phyloP scores from a whole-genome alignment of 306 rosid species.

The Fragaria ananassa region DNA sequence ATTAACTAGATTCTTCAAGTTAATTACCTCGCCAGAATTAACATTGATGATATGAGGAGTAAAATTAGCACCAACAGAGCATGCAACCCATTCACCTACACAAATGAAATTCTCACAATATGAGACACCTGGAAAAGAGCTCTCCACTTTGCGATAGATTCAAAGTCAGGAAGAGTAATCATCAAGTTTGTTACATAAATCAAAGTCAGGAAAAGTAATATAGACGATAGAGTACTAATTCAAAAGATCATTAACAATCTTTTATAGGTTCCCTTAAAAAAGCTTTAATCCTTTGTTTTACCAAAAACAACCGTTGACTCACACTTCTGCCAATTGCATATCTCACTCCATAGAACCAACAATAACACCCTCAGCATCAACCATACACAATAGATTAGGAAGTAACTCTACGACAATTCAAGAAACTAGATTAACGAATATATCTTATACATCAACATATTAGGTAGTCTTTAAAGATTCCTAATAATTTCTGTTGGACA shows the following conservation, averaged over 20 bases:
- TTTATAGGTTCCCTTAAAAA: not conserved
- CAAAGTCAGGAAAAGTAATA: not conserved
- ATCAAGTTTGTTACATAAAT: not conserved
- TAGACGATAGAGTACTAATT: not conserved
- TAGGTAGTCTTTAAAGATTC: not conserved
- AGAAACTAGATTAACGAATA: not conserved
- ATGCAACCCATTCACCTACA: conserved; percentile 84
- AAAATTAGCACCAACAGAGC: conserved; percentile 89
- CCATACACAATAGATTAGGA: not conserved
- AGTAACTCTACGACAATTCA: not conserved
- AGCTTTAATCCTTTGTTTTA: not conserved
- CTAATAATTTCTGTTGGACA: not conserved
- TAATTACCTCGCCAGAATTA: conserved; percentile 81
- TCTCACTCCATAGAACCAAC: not conserved
- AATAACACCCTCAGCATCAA: not conserved
- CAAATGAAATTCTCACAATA: conserved; percentile 13
- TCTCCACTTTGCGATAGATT: not conserved
- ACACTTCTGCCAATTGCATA: not conserved
- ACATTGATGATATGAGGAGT: conserved; percentile 93
- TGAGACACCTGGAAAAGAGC: conserved; percentile 6
- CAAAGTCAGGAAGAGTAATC: not conserved
- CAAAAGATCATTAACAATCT: not conserved
- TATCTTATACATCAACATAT: not conserved
- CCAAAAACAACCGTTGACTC: not conserved
- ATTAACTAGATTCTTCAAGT: conserved; percentile 10